Evolutionary conservation across 768 basidiomycete genomes (phyloP).

Genomic region (Asterophora lycoperdoides): DNA sequence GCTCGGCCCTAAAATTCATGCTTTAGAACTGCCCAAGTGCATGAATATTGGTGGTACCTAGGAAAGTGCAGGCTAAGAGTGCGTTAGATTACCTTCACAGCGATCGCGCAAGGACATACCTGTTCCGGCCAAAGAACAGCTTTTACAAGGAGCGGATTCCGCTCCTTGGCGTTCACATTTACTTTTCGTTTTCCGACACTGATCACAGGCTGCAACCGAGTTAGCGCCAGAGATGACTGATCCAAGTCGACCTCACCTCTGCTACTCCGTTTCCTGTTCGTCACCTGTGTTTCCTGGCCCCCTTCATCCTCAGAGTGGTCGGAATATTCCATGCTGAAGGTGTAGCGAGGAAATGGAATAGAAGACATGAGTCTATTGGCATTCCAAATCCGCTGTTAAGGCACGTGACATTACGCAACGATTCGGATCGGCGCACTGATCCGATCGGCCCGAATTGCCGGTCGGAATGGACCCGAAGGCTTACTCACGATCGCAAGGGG

Average conservation of each 20-base stretch:
- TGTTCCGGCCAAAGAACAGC: constrained; percentile 53
- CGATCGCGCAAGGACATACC: constrained; percentile 30
- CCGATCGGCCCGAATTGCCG: too few relatives aligned
- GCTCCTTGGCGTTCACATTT: constrained; percentile 65
- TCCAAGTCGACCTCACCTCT: constrained; percentile 36
- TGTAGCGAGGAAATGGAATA: constrained; percentile 15
- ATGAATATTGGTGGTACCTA: constrained; percentile 35
- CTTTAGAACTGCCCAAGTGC: neutral
- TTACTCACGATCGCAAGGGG: constrained; percentile 3
- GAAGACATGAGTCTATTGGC: constrained; percentile 18
- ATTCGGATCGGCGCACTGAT: too few relatives aligned
- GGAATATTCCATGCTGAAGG: constrained; percentile 47
- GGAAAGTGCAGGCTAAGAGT: constrained; percentile 57
- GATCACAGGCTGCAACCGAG: constrained; percentile 64
- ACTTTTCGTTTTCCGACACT: constrained; percentile 84
- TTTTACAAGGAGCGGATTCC: constrained; percentile 54
- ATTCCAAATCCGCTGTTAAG: constrained; percentile 5
- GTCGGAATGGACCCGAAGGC: constrained; percentile 1
- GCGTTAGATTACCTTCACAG: constrained; percentile 11
- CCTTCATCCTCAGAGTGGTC: constrained; percentile 58
- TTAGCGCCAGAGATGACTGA: constrained; percentile 5
- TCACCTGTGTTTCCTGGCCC: constrained; percentile 36
- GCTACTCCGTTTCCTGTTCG: constrained; percentile 57
- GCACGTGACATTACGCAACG: constrained; percentile 28
- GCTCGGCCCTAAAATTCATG: constrained; percentile 51